Conservation (phyloP, 2,329 filamentous ascomycete genomes). For the Fusarium cicatricum region DNA sequence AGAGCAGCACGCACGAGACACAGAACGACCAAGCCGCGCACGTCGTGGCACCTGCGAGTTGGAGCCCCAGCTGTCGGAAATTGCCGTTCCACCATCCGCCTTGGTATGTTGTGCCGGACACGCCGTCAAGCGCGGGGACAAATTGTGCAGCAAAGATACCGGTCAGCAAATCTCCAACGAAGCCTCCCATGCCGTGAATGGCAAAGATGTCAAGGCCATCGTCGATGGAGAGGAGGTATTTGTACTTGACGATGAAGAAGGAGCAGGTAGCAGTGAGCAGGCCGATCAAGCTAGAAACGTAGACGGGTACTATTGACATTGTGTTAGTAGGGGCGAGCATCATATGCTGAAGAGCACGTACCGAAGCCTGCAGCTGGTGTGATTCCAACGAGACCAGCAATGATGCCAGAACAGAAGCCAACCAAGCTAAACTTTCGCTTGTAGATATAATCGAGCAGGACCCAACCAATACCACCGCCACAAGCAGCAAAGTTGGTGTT, state of each 20-base stretch:
- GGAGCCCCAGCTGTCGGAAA: slow-evolving; percentile 63
- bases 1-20: slow-evolving; percentile 60
- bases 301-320: slow-evolving; percentile 53
- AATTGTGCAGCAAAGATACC: slow-evolving; percentile 62
- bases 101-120: slow-evolving; percentile 50
- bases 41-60: slow-evolving; percentile 64
- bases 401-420: slow-evolving; percentile 58
- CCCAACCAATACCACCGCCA: slow-evolving; percentile 62
- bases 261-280: slow-evolving; percentile 58
- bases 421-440: slow-evolving; percentile 44
- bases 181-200: slow-evolving; percentile 67
- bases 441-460: slow-evolving; percentile 60
- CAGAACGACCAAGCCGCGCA: slow-evolving; percentile 64
- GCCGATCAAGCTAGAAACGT: slow-evolving; percentile 60
- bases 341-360: not conserved
- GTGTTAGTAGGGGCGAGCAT: not conserved
- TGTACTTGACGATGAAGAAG: slow-evolving; percentile 57
- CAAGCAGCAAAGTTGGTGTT: slow-evolving; percentile 67
- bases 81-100: slow-evolving; percentile 62
- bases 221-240: slow-evolving; percentile 62
- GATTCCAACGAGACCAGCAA: slow-evolving; percentile 65
- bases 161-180: slow-evolving; percentile 64
- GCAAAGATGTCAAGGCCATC: slow-evolving; percentile 68
- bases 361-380: slow-evolving; percentile 64
- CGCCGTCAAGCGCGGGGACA: slow-evolving; percentile 62